phyloP scores from a whole-genome alignment of 768 basidiomycete genomes.

The Peribolospora kevripleyi region DNA sequence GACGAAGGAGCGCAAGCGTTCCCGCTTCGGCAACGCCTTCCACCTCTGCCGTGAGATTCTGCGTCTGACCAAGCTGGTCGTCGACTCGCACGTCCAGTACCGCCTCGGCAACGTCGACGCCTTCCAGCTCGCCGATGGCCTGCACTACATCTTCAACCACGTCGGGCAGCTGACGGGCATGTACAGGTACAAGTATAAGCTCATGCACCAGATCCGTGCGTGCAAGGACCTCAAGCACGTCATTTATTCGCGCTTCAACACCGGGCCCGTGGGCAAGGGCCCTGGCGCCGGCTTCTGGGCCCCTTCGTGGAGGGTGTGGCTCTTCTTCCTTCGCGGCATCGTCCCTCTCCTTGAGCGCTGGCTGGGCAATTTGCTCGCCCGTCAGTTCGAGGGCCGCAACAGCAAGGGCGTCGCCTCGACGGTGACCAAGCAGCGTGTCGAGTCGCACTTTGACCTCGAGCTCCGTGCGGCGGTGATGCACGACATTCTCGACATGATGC shows the following conservation, averaged over 20 bases:
- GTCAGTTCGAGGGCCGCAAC: conserved; percentile 96
- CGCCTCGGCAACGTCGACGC: conserved; percentile 95
- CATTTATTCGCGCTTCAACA: conserved; percentile 89
- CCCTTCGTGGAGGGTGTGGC: conserved; percentile 97
- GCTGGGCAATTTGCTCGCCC: conserved; percentile 88
- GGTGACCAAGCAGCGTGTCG: conserved; percentile 95
- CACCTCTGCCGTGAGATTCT: conserved; percentile 93
- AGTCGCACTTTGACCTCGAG: conserved; percentile 95
- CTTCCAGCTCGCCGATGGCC: conserved; percentile 92
- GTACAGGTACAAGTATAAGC: conserved; percentile 99
- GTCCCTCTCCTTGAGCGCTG: conserved; percentile 92
- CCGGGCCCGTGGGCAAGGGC: conserved; percentile 95
- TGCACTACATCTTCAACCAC: conserved; percentile 93
- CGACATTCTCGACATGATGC: conserved; percentile 99
- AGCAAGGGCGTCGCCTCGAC: conserved; percentile 69
- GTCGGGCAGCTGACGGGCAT: conserved; percentile 96
- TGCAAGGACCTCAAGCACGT: conserved; percentile 96
- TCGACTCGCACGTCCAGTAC: conserved; percentile 96
- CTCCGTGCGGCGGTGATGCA: conserved; percentile 97
- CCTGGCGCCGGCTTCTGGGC: conserved; percentile 99
- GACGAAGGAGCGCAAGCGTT: conserved; percentile 98
- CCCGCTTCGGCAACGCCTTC: conserved; percentile 98
- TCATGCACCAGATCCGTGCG: conserved; percentile 99
- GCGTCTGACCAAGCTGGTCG: conserved; percentile 89
- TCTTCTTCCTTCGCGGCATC: conserved; percentile 98